Conservation (phyloP, 1,284 basidiomycete species). For the Puccinia triticina region DNA sequence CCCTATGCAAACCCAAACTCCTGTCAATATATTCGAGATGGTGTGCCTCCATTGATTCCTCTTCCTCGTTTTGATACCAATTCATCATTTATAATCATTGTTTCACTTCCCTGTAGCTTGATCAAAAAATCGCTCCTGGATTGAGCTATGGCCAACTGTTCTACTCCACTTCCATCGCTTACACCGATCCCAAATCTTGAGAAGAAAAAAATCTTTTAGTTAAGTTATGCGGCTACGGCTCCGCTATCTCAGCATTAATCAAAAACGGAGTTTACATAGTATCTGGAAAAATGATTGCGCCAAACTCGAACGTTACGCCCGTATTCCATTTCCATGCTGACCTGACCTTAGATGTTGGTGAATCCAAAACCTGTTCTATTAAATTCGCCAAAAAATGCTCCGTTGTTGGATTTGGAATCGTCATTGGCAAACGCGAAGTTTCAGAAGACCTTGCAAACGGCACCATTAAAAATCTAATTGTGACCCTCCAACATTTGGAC, state of each 20-base stretch:
- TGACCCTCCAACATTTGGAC: neutral
- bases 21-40: neutral
- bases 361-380: neutral
- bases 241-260: neutral
- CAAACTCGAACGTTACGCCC: neutral
- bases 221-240: neutral
- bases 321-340: neutral
- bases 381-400: neutral
- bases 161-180: neutral
- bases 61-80: neutral
- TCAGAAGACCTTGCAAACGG: neutral
- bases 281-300: neutral
- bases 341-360: neutral
- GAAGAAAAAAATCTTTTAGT: neutral
- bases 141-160: neutral
- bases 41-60: neutral
- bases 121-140: neutral
- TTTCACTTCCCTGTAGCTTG: neutral
- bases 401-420: neutral
- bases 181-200: neutral
- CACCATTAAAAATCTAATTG: neutral
- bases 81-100: neutral
- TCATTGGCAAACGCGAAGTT: neutral
- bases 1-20: neutral
- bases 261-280: neutral